phyloP scores from a whole-genome alignment of 495 filamentous ascomycete genomes.

The Aspergillus kassunensis region DNA sequence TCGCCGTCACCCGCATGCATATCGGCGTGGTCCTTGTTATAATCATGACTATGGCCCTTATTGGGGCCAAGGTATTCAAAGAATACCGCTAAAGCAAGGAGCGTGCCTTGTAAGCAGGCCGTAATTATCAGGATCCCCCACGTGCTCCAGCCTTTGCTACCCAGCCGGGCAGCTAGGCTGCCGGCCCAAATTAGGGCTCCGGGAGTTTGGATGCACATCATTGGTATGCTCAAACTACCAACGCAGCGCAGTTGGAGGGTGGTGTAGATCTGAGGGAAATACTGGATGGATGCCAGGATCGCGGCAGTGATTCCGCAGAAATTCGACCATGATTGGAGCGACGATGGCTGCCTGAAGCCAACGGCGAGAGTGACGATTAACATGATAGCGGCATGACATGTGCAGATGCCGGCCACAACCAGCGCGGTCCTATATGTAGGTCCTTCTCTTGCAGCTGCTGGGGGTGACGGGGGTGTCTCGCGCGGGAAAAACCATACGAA shows the following conservation, averaged over 20 bases:
- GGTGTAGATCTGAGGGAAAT: slow-evolving; percentile 90
- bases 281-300: slow-evolving; percentile 80
- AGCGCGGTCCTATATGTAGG: slow-evolving; percentile 74
- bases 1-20: slow-evolving; percentile 28
- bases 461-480: slow-evolving; percentile 44
- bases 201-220: slow-evolving; percentile 98
- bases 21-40: slow-evolving; percentile 30
- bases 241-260: slow-evolving; percentile 81
- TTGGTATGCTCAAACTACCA: slow-evolving; percentile 86
- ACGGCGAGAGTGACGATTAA: slow-evolving; percentile 63
- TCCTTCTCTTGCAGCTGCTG: slow-evolving; percentile 25
- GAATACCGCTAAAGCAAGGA: slow-evolving; percentile 74
- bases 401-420: slow-evolving; percentile 60
- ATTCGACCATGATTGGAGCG: slow-evolving; percentile 74
- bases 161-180: slow-evolving; percentile 77
- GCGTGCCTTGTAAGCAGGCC: slow-evolving; percentile 76
- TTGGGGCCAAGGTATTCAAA: slow-evolving; percentile 59
- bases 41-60: slow-evolving; percentile 29
- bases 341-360: slow-evolving; percentile 48
- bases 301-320: slow-evolving; percentile 74
- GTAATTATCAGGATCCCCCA: slow-evolving; percentile 89
- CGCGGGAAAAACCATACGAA: slow-evolving; percentile 83
- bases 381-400: slow-evolving; percentile 65
- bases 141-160: slow-evolving; percentile 84
- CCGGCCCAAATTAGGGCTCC: slow-evolving; percentile 84